Evolutionary conservation across 2,329 filamentous ascomycete species (phyloP).

Genomic region (Neofusicoccum parvum): DNA sequence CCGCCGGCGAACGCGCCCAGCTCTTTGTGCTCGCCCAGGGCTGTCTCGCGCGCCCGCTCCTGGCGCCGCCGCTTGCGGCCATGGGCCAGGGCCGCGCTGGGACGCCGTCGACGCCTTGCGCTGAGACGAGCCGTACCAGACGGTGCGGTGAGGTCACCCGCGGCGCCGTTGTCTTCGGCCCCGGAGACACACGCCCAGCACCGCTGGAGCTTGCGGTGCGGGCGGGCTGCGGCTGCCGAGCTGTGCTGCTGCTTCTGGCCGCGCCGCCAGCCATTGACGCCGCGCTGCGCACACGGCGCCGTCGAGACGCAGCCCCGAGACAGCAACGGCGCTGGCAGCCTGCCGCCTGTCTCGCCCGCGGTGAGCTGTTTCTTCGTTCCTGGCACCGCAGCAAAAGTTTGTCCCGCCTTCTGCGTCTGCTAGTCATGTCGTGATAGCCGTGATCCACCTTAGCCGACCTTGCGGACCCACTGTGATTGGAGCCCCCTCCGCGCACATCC

Average conservation of each 20-base stretch:
- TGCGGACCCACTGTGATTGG: conserved; percentile 15
- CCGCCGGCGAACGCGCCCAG: too few species aligned
- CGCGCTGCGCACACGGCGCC: neutral
- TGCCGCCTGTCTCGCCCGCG: neutral
- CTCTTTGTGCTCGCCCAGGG: neutral
- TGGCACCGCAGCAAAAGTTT: neutral
- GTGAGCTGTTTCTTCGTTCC: neutral
- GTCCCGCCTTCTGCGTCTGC: neutral
- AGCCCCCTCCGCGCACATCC: conserved; percentile 17
- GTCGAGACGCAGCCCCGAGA: neutral
- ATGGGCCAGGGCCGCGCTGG: neutral
- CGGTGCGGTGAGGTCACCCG: neutral
- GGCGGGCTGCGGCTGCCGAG: too few species aligned
- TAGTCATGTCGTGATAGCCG: conserved; percentile 12
- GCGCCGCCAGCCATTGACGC: conserved; percentile 2
- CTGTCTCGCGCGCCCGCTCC: neutral
- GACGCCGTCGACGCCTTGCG: neutral
- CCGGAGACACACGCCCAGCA: neutral
- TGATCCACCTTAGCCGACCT: conserved; percentile 14
- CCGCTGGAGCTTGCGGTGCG: neutral
- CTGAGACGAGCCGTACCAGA: neutral
- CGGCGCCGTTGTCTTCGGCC: conserved; percentile 9
- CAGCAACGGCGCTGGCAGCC: neutral
- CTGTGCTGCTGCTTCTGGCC: neutral
- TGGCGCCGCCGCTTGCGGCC: conserved; percentile 6